Evolutionary conservation across 139 green algal genomes (phyloP).

Genomic region (Chlamydomonas eustigma): DNA sequence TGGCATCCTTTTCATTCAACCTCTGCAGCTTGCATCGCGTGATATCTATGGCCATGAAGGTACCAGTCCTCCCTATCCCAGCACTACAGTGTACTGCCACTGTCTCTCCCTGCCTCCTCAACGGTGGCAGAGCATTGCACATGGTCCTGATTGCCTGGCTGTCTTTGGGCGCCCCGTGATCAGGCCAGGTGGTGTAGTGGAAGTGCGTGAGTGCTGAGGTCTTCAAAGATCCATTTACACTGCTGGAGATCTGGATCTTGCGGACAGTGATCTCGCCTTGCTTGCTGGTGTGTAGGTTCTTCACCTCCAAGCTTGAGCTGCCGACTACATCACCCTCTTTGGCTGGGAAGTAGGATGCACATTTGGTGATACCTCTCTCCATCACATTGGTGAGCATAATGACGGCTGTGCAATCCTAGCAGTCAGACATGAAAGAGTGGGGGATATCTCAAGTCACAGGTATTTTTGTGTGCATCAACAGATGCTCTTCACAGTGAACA

Average conservation of each 20-base stretch:
- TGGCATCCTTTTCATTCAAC: constrained; percentile 14
- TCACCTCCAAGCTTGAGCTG: background rate
- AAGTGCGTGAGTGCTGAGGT: constrained; percentile 35
- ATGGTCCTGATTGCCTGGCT: constrained; percentile 35
- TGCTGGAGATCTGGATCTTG: background rate
- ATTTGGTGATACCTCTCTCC: constrained; percentile 41
- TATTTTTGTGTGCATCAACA: no score
- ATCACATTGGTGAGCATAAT: constrained; percentile 62
- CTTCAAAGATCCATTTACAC: background rate
- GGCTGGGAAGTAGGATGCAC: constrained; percentile 40
- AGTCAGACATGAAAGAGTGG: no score
- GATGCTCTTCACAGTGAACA: no score
- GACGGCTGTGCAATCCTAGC: constrained; percentile 26
- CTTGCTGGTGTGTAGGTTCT: background rate
- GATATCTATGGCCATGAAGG: constrained; percentile 77
- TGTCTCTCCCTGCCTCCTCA: background rate
- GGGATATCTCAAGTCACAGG: no score
- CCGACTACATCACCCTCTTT: background rate
- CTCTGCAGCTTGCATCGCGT: constrained; percentile 52
- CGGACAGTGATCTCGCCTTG: background rate
- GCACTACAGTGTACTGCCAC: constrained; percentile 65
- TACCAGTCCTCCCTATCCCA: constrained; percentile 73
- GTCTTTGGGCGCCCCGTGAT: constrained; percentile 50
- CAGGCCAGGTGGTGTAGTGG: constrained; percentile 56
- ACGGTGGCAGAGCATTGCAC: constrained; percentile 30